Conservation (phyloP, 257 asterid species). For the Agastache rugosa region DNA sequence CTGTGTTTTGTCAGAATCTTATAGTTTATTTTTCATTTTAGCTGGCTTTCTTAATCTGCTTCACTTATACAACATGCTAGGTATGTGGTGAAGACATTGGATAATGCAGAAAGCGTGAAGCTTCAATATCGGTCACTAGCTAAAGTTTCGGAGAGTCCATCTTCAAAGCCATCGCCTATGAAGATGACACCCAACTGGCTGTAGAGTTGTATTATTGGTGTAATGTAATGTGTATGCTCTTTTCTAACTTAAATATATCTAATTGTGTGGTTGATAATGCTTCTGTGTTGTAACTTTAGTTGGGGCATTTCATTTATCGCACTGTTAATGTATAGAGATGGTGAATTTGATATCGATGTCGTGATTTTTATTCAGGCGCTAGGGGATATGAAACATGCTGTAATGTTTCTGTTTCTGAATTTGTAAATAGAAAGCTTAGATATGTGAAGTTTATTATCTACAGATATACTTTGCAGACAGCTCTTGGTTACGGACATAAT, state of each 20-base stretch:
- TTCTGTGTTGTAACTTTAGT: conserved; percentile 4
- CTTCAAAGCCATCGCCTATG: conserved; percentile 56
- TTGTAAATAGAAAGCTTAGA: conserved; percentile 1
- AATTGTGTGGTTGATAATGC: neutral
- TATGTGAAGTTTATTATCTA: neutral
- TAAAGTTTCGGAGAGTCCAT: conserved; percentile 59
- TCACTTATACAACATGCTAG: conserved; percentile 47
- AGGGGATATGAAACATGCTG: neutral
- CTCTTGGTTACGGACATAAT: too few species aligned
- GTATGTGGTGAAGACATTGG: conserved; percentile 97
- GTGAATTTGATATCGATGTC: neutral
- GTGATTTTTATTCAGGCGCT: too few species aligned
- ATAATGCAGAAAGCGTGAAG: conserved; percentile 97
- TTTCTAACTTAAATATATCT: neutral
- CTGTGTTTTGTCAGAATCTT: conserved; percentile 3
- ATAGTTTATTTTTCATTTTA: neutral
- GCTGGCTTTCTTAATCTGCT: neutral
- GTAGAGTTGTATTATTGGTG: conserved; percentile 38
- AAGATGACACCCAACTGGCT: conserved; percentile 66
- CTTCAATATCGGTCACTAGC: conserved; percentile 92
- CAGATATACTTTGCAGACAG: neutral
- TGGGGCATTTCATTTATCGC: neutral
- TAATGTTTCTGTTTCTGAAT: neutral
- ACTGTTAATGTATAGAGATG: neutral
- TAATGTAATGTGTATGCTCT: neutral